Evolutionary conservation across 192 early-diverging fungal genomes (phyloP).

Genomic region (Backusella tuberculispora): DNA sequence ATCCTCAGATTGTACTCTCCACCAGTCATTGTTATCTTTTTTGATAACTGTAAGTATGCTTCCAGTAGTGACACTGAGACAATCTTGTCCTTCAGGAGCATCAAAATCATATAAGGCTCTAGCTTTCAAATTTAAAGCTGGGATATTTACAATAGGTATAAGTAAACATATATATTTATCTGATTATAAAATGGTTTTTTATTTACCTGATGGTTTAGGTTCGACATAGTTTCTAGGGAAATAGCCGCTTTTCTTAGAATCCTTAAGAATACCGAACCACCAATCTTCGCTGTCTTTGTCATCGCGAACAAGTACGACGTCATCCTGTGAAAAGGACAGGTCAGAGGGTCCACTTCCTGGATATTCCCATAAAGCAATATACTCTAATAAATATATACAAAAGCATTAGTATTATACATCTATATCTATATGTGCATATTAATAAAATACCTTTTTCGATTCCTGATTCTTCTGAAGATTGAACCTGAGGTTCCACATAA

Average conservation of each 20-base stretch:
- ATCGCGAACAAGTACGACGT: constrained; percentile 40
- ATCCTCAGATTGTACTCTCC: constrained; percentile 46
- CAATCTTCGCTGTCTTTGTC: constrained; percentile 46
- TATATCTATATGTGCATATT: not conserved
- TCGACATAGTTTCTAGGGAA: constrained; percentile 56
- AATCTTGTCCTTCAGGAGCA: constrained; percentile 49
- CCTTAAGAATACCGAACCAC: constrained; percentile 50
- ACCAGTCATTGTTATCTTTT: constrained; percentile 53
- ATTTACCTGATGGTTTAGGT: constrained; percentile 31
- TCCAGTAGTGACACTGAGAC: constrained; percentile 64
- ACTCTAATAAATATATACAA: constrained; percentile 14
- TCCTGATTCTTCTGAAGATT: constrained; percentile 9
- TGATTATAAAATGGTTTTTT: not conserved
- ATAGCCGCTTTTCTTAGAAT: constrained; percentile 45
- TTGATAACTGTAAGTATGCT: constrained; percentile 64
- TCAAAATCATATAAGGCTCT: constrained; percentile 45
- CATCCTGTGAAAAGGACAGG: constrained; percentile 45
- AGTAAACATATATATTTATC: too few species aligned
- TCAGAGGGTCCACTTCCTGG: constrained; percentile 45
- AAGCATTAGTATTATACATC: not conserved
- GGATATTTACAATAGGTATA: not conserved
- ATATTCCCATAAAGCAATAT: constrained; percentile 48
- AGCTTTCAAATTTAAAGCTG: constrained; percentile 5
- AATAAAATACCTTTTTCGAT: constrained; percentile 21
- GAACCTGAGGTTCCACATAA: not conserved